Evolutionary conservation across 257 asterid species (phyloP), one percentile per base, ranked within the genome.

Genomic region (Galeopsis tetrahit): DNA sequence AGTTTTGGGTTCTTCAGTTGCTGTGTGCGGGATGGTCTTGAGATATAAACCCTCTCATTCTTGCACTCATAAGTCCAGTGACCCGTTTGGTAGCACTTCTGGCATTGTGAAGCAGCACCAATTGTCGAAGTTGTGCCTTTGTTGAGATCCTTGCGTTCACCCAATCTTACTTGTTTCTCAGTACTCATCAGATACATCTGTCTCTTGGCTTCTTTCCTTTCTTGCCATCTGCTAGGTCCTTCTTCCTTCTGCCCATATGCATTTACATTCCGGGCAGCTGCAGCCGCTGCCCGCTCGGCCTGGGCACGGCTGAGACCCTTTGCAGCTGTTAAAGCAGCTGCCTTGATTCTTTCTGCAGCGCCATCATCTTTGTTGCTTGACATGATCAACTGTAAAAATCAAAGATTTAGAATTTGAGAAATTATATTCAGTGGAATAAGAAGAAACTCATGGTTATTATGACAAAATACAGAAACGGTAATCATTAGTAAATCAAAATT

Each of bases 211-310:
- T 94, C 99, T 82, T 94, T 91, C 78, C 99, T 85, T 78, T 94
- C 99, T 59, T 94, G 99, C 99, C 99, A 94, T 85, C 99, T 76
- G 66, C 98, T 94, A 6, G 99, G 99, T 2, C 99, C 99, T 77
- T 94, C 99, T 77, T 94, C 99, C 82, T 94, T 94, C 84, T 94
- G 99, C 68, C 99, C 99, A 46, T 94, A 94, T 0, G 99, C 99
- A 44, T 94, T 94, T 70, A 94, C 99, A 52, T 94, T 94, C 6
- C 99, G 85, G 0, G 86, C 98, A 46, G 98, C 98, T 0, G 99
- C 99, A 0, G 97, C 73, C 3, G 98, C 99, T 15, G 99, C 99
- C 8, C 98, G 89, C 76, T 94, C 99, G 1, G 98, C 99, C 88
- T 94, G 99, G 60, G 99, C 95, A 13, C 99, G 91, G 83, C 99